phyloP scores from a whole-genome alignment of 345 rosid species.

The Cardiospermum halicacabum region DNA sequence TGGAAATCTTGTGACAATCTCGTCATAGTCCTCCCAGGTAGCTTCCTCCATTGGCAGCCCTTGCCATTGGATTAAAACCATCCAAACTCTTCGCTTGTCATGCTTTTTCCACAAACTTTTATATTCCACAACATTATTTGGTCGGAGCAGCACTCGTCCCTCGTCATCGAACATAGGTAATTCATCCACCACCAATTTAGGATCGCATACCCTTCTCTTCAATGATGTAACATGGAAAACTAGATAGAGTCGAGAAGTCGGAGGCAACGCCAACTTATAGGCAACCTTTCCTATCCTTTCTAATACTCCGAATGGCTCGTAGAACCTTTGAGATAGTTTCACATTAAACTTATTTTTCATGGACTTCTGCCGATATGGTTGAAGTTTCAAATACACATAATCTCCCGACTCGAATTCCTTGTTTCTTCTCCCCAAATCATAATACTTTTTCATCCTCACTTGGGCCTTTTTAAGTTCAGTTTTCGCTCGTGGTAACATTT shows the following conservation, averaged over 20 bases:
- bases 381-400: not conserved
- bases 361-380: not conserved
- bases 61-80: not conserved
- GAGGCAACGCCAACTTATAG: not conserved
- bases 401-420: not conserved
- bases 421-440: not conserved
- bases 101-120: not conserved
- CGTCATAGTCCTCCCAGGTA: not conserved
- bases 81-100: not conserved
- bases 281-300: not conserved
- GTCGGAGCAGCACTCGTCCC: not conserved
- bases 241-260: not conserved
- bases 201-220: not conserved
- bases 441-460: not conserved
- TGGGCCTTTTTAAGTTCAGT: not conserved
- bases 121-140: not conserved
- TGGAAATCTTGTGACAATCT: not conserved
- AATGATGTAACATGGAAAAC: not conserved
- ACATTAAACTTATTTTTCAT: not conserved
- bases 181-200: not conserved
- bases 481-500: not conserved
- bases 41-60: not conserved
- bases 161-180: not conserved
- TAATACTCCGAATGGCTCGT: not conserved
- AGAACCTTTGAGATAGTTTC: not conserved